Percentiles rank a stretch among this genome's conserved stretches.
These are phyloP conservation scores for Pythium sukuiense DNA, from an alignment of 352 stramenopile species.

Conservation along the genomic window DNA sequence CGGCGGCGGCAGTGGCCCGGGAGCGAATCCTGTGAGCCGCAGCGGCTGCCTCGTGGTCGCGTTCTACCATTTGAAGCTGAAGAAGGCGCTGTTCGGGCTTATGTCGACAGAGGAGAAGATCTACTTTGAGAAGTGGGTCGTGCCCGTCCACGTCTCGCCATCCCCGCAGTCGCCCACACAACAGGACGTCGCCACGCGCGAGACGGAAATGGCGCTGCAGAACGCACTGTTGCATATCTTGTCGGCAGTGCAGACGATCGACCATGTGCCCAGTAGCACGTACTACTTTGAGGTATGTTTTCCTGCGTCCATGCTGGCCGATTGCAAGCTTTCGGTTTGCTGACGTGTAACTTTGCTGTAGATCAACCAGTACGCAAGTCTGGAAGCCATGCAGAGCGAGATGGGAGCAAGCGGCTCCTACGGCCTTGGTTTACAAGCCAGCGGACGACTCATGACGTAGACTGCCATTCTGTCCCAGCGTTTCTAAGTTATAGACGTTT, in stretches of 20 bases:
- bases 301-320: too few species aligned
- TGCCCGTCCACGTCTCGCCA: constrained; percentile 62
- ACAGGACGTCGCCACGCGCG: constrained; percentile 46
- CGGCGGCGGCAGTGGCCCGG: not conserved
- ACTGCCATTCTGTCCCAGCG: not conserved
- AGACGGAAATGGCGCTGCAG: constrained; percentile 70
- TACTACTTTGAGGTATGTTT: constrained; percentile 77
- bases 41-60: constrained; percentile 61
- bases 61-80: constrained; percentile 83
- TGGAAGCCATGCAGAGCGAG: constrained; percentile 50
- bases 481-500: not conserved
- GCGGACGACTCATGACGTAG: not conserved
- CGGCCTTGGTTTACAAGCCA: not conserved
- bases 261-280: constrained; percentile 79
- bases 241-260: constrained; percentile 70
- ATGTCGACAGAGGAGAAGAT: constrained; percentile 87
- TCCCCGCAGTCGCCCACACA: constrained; percentile 45
- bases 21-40: not conserved
- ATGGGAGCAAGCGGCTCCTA: not conserved
- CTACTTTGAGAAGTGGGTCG: constrained; percentile 83
- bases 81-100: constrained; percentile 80
- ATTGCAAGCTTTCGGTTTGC: too few species aligned
- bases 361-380: constrained; percentile 50
- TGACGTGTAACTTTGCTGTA: not conserved
- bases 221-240: constrained; percentile 73